Base-by-base conservation (phyloP, 2,329 filamentous ascomycete genomes). In the Sordariomycetes sp. region DNA sequence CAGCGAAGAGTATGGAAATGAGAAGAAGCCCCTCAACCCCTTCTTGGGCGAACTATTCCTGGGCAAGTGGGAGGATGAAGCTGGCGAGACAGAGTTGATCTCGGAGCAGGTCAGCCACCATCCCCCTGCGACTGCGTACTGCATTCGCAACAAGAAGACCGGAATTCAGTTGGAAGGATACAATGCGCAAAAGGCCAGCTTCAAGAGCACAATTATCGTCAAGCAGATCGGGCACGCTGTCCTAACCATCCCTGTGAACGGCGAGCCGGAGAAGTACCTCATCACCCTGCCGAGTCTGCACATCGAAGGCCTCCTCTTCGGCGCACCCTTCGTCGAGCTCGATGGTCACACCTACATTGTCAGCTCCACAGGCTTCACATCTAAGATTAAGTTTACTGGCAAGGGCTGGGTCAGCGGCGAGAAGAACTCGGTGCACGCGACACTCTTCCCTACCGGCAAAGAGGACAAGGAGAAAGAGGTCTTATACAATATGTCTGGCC, bases 21-120 rank as follows among this genome's bases (percentile, higher is more conserved):
- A 95, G 69, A 96, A 96, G 77, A 98, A 96, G 68, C 90, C 90
- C 3, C 64, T 98, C 39, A 96, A 98, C 54, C 92, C 92, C 0
- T 96, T 98, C 63, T 64, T 98, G 23, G 90, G 90, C 37, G 90
- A 98, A 65, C 72, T 96, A 21, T 96, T 95, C 62, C 61, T 96
- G 19, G 92, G 90, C 17, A 82, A 79, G 49, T 98, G 92, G 92
- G 75, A 82, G 38, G 85, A 94, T 51, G 71, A 76, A 30, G 75
- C 77, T 34, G 90, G 90, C 37, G 82, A 79, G 31, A 96, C 92
- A 19, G 76, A 82, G 47, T 72, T 98, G 44, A 73, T 94, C 48
- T 94, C 86, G 51, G 90, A 96, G 65, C 90, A 96, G 70, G 92
- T 96, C 45, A 80, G 75, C 59, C 90, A 96, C 58, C 92, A 98